phyloP scores from a whole-genome alignment of 2,329 filamentous ascomycete genomes.

The Lasiodiplodia theobromae region DNA sequence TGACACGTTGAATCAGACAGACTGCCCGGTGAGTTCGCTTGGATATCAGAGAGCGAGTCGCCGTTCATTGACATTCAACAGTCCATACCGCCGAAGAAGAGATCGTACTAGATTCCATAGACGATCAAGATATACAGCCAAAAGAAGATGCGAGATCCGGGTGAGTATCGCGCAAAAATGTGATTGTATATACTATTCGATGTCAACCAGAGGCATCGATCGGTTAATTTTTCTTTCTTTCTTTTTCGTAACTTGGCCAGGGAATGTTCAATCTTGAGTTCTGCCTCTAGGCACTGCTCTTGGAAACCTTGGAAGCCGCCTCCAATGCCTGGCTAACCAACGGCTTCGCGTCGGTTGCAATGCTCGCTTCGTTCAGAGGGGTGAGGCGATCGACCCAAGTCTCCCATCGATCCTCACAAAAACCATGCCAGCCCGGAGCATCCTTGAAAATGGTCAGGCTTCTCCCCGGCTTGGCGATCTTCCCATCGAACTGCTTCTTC shows the following conservation, averaged over 20 bases:
- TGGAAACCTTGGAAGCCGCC: background rate
- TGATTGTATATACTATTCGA: too few relatives aligned
- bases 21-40: conserved; percentile 42
- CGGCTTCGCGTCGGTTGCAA: conserved; percentile 11
- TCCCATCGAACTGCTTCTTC: conserved; percentile 29
- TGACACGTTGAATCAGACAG: conserved; percentile 54
- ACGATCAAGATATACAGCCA: background rate
- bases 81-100: conserved; percentile 46
- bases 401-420: conserved; percentile 26
- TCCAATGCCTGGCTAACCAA: conserved; percentile 13
- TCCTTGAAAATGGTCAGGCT: conserved; percentile 28
- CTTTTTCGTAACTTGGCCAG: too few relatives aligned
- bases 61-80: conserved; percentile 7
- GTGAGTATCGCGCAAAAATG: background rate
- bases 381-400: conserved; percentile 22
- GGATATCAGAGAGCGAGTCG: background rate
- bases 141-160: background rate
- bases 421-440: conserved; percentile 26
- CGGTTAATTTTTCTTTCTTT: too few relatives aligned
- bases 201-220: too few relatives aligned
- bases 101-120: conserved; percentile 39
- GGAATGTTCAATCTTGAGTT: background rate
- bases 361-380: conserved; percentile 3
- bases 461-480: conserved; percentile 27
- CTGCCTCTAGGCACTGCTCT: background rate